Evolutionary conservation across 2,329 filamentous ascomycete genomes (phyloP).

Genomic region (Phialemoniopsis sp.): DNA sequence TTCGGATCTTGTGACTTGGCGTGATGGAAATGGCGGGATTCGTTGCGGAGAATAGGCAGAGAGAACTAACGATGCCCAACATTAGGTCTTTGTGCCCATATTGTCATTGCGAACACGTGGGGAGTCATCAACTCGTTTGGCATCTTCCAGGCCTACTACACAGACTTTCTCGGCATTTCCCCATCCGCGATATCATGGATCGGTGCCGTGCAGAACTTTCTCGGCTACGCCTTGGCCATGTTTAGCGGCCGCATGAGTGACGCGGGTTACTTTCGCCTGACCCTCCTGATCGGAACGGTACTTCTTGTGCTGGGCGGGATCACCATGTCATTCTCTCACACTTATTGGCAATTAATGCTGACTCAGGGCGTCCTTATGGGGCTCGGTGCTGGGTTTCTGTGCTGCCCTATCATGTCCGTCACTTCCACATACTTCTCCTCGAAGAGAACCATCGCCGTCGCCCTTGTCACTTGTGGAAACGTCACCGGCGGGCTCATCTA

Average conservation of each 20-base stretch:
- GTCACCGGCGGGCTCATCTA: conserved; percentile 31
- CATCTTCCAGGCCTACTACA: conserved; percentile 14
- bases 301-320: conserved; percentile 8
- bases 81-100: conserved; percentile 7
- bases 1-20: background rate
- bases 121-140: conserved; percentile 14
- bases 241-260: conserved; percentile 10
- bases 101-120: conserved; percentile 19
- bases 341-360: conserved; percentile 18
- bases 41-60: too few species aligned
- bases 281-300: conserved; percentile 5
- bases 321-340: conserved; percentile 7
- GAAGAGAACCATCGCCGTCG: conserved; percentile 24
- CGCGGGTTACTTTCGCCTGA: conserved; percentile 9
- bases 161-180: conserved; percentile 22
- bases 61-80: too few species aligned
- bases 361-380: conserved; percentile 30
- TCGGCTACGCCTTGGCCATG: conserved; percentile 8
- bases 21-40: background rate
- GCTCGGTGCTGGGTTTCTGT: conserved; percentile 28
- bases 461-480: conserved; percentile 23
- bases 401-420: conserved; percentile 27
- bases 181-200: conserved; percentile 15
- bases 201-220: conserved; percentile 9
- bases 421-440: conserved; percentile 30